Conservation (phyloP, 202 grass and related monocot species). For the Zizania palustris region DNA sequence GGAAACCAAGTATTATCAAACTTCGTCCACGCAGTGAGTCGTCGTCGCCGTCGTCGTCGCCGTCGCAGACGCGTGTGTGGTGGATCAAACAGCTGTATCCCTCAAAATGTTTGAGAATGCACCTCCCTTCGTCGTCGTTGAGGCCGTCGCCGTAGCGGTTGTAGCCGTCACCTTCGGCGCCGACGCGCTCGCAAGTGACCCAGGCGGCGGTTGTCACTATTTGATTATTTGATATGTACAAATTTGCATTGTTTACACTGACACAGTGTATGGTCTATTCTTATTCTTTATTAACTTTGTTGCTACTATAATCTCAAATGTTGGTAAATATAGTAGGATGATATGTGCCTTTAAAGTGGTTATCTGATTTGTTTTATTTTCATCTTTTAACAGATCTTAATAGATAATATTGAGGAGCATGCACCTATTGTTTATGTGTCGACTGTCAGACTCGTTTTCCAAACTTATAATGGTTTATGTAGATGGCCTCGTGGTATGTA, state of each 20-base stretch:
- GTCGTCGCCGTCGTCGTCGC: no score
- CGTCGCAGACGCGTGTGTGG: no score
- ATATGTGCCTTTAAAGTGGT: constrained; percentile 14
- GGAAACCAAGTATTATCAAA: no score
- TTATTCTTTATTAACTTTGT: constrained; percentile 15
- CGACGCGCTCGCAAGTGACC: no score
- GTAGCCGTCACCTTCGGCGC: no score
- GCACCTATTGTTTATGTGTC: constrained; percentile 94
- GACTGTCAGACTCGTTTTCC: constrained; percentile 89
- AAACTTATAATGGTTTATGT: constrained; percentile 97
- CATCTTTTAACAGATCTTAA: constrained; percentile 65
- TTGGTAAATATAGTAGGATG: not conserved
- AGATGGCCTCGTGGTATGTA: constrained; percentile 94
- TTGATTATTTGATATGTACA: not conserved
- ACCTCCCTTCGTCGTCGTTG: no score
- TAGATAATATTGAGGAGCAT: constrained; percentile 94
- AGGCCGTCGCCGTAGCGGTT: no score
- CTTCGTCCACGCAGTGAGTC: no score
- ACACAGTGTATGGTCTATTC: not conserved
- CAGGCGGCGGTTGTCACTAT: not conserved
- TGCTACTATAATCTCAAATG: constrained; percentile 7
- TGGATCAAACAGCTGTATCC: no score
- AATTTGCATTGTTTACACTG: not conserved
- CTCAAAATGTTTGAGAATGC: no score
- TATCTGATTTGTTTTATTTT: constrained; percentile 42